Base-by-base conservation (phyloP, 345 rosid genomes). In the Bruguiera sexangula region DNA sequence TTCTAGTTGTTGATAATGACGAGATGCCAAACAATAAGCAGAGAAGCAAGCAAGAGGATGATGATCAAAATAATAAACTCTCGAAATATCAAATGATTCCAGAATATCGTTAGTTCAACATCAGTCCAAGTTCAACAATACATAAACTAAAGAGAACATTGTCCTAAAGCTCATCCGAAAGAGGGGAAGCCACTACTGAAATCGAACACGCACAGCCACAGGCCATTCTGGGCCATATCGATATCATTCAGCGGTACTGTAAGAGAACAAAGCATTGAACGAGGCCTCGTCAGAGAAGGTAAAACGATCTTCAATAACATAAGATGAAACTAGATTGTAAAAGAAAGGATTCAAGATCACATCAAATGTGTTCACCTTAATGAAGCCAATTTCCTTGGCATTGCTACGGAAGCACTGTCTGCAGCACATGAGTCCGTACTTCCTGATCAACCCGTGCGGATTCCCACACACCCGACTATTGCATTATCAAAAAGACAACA, bases 371-470 rank as follows among this genome's bases (percentile, higher is more conserved):
- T 4, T 61, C 21, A 76, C 79, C 77, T 77, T 77, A 63, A 77
- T 73, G 81, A 77, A 77, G 21, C 81, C 81, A 26, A 77, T 77
- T 51, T 73, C 81, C 71, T 77, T 77, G 58, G 81, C 81, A 54
- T 77, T 77, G 77, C 81, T 77, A 13, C 73, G 77, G 74, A 77
- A 77, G 81, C 81, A 77, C 60, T 77, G 81, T 36, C 81, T 77
- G 70, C 81, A 77, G 73, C 81, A 77, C 81, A 77, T 77, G 8
- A 77, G 81, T 10, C 81, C 81, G n/a, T 77, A 77, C 74, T 77
- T 77, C 68, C 81, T 64, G 64, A 77, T 77, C 19, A 77, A 34
- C 30, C 77, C 81, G 43, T 77, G 81, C 51, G 81, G 73, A 59
- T 77, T 77, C 34, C 81, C 81, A 24, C 81, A 77, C 46, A 77